Conservation (phyloP, 2,329 filamentous ascomycete species). For the Alternaria hordeiaustralica region DNA sequence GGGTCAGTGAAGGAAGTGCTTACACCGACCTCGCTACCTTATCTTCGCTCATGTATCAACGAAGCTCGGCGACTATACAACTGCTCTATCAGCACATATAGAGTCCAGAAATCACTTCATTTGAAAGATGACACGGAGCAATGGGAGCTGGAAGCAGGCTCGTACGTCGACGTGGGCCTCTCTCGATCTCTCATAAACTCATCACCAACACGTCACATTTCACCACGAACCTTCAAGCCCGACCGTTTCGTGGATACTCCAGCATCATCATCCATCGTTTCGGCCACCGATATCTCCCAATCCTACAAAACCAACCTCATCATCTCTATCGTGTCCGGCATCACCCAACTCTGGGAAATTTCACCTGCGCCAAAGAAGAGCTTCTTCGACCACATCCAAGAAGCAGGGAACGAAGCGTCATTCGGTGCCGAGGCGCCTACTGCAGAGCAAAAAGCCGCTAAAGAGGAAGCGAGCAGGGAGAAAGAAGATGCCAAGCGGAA, state of each 20-base stretch:
- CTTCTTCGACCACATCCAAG: constrained; percentile 41
- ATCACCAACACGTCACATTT: constrained; percentile 29
- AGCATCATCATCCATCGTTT: constrained; percentile 23
- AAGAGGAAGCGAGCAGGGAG: constrained; percentile 12
- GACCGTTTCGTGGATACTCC: constrained; percentile 33
- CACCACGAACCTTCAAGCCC: constrained; percentile 31
- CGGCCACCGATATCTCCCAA: constrained; percentile 18
- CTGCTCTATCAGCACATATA: constrained; percentile 28
- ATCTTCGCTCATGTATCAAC: constrained; percentile 39
- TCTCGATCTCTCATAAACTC: constrained; percentile 41
- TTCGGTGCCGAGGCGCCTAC: constrained; percentile 33
- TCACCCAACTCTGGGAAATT: constrained; percentile 47
- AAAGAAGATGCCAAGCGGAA: constrained; percentile 16
- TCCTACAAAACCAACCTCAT: constrained; percentile 34
- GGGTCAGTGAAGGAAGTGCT: constrained; percentile 15
- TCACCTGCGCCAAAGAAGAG: constrained; percentile 41
- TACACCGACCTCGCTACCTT: constrained; percentile 24
- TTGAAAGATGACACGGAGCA: constrained; percentile 33
- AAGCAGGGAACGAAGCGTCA: constrained; percentile 39
- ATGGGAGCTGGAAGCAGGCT: constrained; percentile 34
- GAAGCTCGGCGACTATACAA: constrained; percentile 42
- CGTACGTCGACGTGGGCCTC: constrained; percentile 40
- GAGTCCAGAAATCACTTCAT: constrained; percentile 26
- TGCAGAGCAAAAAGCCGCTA: constrained; percentile 16
- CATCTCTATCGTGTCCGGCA: constrained; percentile 38